phyloP scores from a whole-genome alignment of 345 rosid species.

The Murraya paniculata region DNA sequence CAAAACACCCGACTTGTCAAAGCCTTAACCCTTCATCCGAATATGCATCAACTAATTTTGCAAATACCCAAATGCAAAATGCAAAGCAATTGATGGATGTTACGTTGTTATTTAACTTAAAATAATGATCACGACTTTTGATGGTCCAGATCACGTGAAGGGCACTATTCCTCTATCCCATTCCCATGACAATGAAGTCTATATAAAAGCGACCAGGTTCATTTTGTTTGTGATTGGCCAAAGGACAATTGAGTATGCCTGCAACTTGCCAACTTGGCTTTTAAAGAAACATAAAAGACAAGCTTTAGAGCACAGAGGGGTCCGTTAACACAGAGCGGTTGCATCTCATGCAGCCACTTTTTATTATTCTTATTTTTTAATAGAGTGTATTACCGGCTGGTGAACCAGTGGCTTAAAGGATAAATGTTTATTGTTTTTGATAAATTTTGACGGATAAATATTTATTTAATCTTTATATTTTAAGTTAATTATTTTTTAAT shows the following conservation, averaged over 20 bases:
- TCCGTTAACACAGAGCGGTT: too few relatives aligned
- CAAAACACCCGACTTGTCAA: neutral
- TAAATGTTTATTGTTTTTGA: too few relatives aligned
- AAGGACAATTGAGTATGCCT: conserved; percentile 5
- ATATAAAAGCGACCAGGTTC: conserved; percentile 15
- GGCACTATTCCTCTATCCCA: neutral
- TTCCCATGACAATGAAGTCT: neutral
- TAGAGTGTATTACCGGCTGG: too few relatives aligned
- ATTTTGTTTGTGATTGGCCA: neutral
- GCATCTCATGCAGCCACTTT: too few relatives aligned
- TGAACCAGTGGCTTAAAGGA: too few relatives aligned
- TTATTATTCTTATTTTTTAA: too few relatives aligned
- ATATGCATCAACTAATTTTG: neutral
- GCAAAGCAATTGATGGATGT: too few relatives aligned
- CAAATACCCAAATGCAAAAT: too few relatives aligned
- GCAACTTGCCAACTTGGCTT: conserved; percentile 31
- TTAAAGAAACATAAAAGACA: neutral
- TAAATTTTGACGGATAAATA: too few relatives aligned
- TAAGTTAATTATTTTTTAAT: too few relatives aligned
- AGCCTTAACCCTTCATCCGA: neutral
- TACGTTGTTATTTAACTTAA: neutral
- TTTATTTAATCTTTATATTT: too few relatives aligned
- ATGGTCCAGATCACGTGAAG: conserved; percentile 17
- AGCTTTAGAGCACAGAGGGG: too few relatives aligned
- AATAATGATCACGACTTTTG: neutral